Percentiles rank a stretch among this genome's conserved stretches.
Evolutionary conservation across 2,329 filamentous ascomycete genomes (phyloP).

Genomic region (Fusarium nygamai): DNA sequence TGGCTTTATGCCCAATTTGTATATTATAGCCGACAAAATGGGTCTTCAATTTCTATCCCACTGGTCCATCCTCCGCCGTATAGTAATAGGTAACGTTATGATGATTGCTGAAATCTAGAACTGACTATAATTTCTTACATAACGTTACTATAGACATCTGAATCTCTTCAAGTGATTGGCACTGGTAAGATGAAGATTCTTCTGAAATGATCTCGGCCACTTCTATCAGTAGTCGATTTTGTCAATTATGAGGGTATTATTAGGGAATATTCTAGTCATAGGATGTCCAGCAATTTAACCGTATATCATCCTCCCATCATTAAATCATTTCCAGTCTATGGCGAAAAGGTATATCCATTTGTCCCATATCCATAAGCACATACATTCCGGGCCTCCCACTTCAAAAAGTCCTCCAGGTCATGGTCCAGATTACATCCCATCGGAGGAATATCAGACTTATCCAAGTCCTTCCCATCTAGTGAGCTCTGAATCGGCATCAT

Average conservation of each 20-base stretch:
- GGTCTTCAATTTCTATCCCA: neutral
- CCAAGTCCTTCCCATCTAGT: accelerated
- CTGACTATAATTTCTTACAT: neutral
- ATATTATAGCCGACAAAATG: neutral
- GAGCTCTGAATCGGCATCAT: neutral
- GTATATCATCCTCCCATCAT: neutral
- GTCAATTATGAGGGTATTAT: neutral
- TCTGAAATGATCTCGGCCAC: neutral
- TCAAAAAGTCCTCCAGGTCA: conserved; percentile 13
- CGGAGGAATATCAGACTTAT: neutral
- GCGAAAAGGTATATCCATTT: neutral
- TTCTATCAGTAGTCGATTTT: neutral
- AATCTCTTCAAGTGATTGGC: accelerated
- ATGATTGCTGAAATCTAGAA: neutral
- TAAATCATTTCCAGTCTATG: neutral
- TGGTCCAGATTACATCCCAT: conserved; percentile 18
- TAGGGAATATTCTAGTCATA: neutral
- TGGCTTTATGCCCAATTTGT: neutral
- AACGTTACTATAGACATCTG: accelerated
- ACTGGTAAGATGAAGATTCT: accelerated
- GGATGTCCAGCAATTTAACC: neutral
- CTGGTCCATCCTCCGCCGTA: neutral
- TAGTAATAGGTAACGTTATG: neutral
- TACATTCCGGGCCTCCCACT: conserved; percentile 17
- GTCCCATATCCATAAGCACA: conserved; percentile 19